Evolutionary conservation across 768 basidiomycete genomes (phyloP), one percentile per base, ranked within the genome.

Genomic region (Cubamyces sp.): DNA sequence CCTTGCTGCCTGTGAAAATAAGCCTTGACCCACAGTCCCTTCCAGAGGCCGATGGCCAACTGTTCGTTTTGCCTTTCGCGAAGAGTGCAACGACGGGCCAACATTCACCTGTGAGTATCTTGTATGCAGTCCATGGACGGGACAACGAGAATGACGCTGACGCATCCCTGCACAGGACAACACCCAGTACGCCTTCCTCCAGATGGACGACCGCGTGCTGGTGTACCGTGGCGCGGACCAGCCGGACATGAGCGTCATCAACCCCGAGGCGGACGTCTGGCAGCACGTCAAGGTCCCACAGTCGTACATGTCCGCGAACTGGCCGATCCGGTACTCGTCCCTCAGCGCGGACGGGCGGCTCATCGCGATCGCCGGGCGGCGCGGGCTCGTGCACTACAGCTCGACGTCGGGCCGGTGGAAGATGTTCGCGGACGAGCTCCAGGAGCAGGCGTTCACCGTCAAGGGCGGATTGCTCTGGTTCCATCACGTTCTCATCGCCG

Each of bases 191-290:
- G 96, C 94, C 1, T 96, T 96, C 76, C 80, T 98, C 42, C 94
- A 96, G 75, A 86, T 96, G 85, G 95, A 98, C 69, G 96, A 98
- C 68, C 86, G 94, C 43, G 91, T 92, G 2, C 81, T 97, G 0
- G 87, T 98, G 16, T 99, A 98, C 74, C 85, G 96, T 57, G 96
- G 96, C 15, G 94, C 96, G 28, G 96, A 98, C 73, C 96, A 98
- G 73, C 96, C 96, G 5, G 96, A 98, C 72, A 90, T 97, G 88
- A 96, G 94, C 71, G 88, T 99, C 60, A 97, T 98, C 70, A 98
- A 98, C 71, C 95, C 96, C 16, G 95, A 96, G 73, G 93, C 93
- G 3, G 96, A 98, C 69, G 96, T 98, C 18, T 98, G 96, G 96
- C 94, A 98, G 68, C 91, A 92, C 75, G 90, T 98, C 74, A 96